Evolutionary conservation across 768 basidiomycete genomes (phyloP), one percentile per base, ranked within the genome.

Genomic region (Terana coerulea): DNA sequence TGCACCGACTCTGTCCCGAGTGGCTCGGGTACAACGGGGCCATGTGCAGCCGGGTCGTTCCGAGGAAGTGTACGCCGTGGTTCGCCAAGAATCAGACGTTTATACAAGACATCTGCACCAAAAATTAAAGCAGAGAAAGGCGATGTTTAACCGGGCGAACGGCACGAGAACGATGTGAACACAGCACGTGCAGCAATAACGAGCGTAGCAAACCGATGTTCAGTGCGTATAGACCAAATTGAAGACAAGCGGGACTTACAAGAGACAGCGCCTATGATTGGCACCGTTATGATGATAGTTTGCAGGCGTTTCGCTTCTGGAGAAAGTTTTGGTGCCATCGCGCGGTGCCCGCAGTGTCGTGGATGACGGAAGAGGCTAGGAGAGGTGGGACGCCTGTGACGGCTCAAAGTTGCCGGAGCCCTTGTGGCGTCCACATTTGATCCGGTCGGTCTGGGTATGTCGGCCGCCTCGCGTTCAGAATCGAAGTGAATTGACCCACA

Each of bases 261-360:
- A 43, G 82, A 78, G 11, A 79, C 80, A 5, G 77, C 84, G 24
- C 75, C 81, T 44, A 87, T 81, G 37, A 88, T 75, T 3, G 86
- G 86, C 11, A 82, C 56, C 0, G 84, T 74, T 34, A 84, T 70
- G 36, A 88, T 82, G 52, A 88, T 77, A 24, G 74, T 78, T 19
- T 74, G 74, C 46, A 75, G 64, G 53, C 71, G 67, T 37, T 67
- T 71, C 35, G 73, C 75, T 58, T 79, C 71, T 7, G 72, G 73
- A 21, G 75, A 70, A 11, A 78, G 61, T 53, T 53, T 40, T 2
- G 35, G 37, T 12, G 30, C 45, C 45, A 46, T 29, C 8, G 5
- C 22, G 22, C 5, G 15, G 8, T 26, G n/a, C n/a, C n/a, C 25
- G 43, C 1, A 15, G 19, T n/a, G n/a, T n/a, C n/a, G n/a, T n/a